These are phyloP conservation scores for Tanozyma kutaoensis DNA, from an alignment of 805 yeast species.

Conservation along the genomic window DNA sequence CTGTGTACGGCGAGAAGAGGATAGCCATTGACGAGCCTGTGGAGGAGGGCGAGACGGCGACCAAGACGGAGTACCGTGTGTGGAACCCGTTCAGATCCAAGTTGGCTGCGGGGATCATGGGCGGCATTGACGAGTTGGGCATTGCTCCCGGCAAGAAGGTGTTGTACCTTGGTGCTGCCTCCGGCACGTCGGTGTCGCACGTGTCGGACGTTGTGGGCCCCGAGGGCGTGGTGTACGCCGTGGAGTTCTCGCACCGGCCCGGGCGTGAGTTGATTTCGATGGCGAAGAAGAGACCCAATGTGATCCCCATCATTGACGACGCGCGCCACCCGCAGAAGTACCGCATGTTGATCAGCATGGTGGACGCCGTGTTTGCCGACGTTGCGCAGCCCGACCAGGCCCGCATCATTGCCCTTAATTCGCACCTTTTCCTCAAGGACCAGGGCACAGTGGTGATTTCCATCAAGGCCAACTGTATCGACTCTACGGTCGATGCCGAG, in stretches of 20 bases:
- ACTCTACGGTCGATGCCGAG: constrained; percentile 98
- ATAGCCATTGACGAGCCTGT: constrained; percentile 85
- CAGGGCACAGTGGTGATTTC: constrained; percentile 98
- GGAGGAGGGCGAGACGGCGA: constrained; percentile 79
- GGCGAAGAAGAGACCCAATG: constrained; percentile 99
- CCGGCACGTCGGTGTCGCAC: constrained; percentile 98
- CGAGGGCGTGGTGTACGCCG: constrained; percentile 97
- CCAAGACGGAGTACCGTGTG: constrained; percentile 97
- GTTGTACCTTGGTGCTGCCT: constrained; percentile 95
- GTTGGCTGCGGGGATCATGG: constrained; percentile 99
- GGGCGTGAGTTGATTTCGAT: constrained; percentile 98
- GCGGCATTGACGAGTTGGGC: constrained; percentile 96
- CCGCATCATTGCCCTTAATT: constrained; percentile 96
- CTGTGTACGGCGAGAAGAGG: constrained; percentile 98
- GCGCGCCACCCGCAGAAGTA: constrained; percentile 99
- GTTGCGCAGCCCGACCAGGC: constrained; percentile 99
- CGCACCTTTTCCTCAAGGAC: constrained; percentile 96
- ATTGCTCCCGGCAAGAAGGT: constrained; percentile 98
- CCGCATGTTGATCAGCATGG: constrained; percentile 99
- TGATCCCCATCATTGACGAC: constrained; percentile 97
- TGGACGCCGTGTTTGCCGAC: constrained; percentile 96
- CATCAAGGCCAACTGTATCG: constrained; percentile 99
- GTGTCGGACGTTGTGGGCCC: constrained; percentile 98
- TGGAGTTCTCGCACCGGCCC: constrained; percentile 98
- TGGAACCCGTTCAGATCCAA: constrained; percentile 99